Evolutionary conservation across 2,329 filamentous ascomycete genomes (phyloP).

Genomic region (Zasmidium angulare): DNA sequence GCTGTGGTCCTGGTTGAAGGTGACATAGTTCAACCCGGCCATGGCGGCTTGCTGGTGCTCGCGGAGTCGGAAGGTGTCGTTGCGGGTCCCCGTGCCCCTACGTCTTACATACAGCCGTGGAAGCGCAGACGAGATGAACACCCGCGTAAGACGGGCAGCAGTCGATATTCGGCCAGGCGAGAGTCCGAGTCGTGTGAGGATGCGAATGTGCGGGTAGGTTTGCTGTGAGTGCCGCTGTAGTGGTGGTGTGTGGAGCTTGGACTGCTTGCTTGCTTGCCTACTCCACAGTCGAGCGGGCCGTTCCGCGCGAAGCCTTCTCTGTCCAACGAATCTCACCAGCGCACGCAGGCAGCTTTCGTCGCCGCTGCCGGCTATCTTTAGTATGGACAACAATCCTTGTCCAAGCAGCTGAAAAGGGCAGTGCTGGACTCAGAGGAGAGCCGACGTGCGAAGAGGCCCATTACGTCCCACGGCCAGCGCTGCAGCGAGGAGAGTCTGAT

Average conservation of each 20-base stretch:
- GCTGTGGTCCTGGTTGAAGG: constrained; percentile 98
- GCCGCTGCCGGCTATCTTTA: neutral
- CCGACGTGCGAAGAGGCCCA: neutral
- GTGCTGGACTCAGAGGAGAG: constrained; percentile 3
- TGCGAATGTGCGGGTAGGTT: neutral
- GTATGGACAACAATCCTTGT: neutral
- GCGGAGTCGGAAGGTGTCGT: constrained; percentile 1
- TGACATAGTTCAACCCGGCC: constrained; percentile 83
- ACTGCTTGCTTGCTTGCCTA: neutral
- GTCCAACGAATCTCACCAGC: no score
- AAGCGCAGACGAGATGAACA: neutral
- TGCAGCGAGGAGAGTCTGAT: neutral
- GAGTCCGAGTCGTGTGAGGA: neutral
- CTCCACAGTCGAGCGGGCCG: no score
- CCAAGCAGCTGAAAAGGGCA: constrained; percentile 3
- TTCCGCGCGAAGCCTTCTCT: no score
- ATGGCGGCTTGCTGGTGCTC: constrained; percentile 18
- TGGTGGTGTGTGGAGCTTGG: neutral
- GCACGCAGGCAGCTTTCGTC: neutral
- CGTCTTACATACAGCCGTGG: neutral
- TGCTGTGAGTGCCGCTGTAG: neutral
- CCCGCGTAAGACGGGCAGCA: neutral
- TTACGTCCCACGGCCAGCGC: neutral
- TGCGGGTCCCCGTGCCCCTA: neutral
- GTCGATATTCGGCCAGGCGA: neutral